A percentile compares a stretch with the other conserved stretches of the same genome.
Conservation (phyloP, 768 basidiomycete species). For the Lactifluus hygrophoroides region DNA sequence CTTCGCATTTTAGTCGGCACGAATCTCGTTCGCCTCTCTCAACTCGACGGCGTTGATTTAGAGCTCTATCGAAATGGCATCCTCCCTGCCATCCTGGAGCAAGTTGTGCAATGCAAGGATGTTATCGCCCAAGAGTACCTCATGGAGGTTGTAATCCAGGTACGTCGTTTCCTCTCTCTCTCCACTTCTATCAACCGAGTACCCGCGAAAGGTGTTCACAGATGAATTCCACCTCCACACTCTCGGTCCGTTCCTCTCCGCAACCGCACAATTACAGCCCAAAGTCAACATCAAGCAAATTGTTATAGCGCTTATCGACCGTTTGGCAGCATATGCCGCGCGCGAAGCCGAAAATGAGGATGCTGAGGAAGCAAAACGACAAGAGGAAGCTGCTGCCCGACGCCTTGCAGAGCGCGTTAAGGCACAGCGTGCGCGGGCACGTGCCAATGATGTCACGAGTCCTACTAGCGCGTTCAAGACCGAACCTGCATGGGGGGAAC, state of each 20-base stretch:
- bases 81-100: slow-evolving; percentile 88
- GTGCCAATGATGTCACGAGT: slow-evolving; percentile 34
- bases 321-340: slow-evolving; percentile 91
- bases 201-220: slow-evolving; percentile 75
- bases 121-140: slow-evolving; percentile 98
- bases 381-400: slow-evolving; percentile 88
- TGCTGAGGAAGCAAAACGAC: slow-evolving; percentile 86
- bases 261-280: slow-evolving; percentile 93
- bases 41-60: slow-evolving; percentile 93
- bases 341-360: slow-evolving; percentile 95
- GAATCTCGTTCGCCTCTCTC: slow-evolving; percentile 90
- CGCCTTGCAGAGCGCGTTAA: slow-evolving; percentile 84
- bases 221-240: slow-evolving; percentile 97
- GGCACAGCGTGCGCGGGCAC: slow-evolving; percentile 53
- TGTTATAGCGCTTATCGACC: slow-evolving; percentile 95
- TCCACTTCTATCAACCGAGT: not conserved
- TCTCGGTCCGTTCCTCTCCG: slow-evolving; percentile 91
- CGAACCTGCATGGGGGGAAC: slow-evolving; percentile 21
- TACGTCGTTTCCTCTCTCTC: slow-evolving; percentile 26
- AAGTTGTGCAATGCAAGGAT: slow-evolving; percentile 97
- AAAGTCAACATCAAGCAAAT: slow-evolving; percentile 99
- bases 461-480: slow-evolving; percentile 19
- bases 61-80: slow-evolving; percentile 83
- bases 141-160: slow-evolving; percentile 99
- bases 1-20: slow-evolving; percentile 95